Conservation (phyloP, 2,329 filamentous ascomycete genomes). For the Aspergillus sergii region DNA sequence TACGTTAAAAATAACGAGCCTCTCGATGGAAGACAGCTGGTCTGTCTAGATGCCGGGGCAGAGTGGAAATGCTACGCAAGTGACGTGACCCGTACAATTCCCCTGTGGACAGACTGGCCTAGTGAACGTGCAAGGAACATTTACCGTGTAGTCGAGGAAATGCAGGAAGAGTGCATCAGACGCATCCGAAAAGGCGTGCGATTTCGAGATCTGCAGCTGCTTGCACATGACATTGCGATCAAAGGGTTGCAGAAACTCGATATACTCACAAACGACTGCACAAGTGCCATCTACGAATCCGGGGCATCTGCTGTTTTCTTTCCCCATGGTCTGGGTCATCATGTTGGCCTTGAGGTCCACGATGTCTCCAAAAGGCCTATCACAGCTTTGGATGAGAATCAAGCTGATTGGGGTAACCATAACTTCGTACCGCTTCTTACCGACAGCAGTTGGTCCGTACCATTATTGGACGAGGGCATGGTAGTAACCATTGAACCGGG, state of each 20-base stretch:
- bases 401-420: background rate
- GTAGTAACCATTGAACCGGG: slow-evolving; percentile 60
- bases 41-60: slow-evolving; percentile 82
- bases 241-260: slow-evolving; percentile 75
- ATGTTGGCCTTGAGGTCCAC: slow-evolving; percentile 55
- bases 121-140: slow-evolving; percentile 70
- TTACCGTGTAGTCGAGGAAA: slow-evolving; percentile 80
- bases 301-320: slow-evolving; percentile 45
- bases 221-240: slow-evolving; percentile 80
- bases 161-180: slow-evolving; percentile 79
- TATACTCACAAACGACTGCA: slow-evolving; percentile 67
- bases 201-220: slow-evolving; percentile 81
- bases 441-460: slow-evolving; percentile 25
- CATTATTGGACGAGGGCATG: slow-evolving; percentile 54
- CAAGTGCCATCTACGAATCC: slow-evolving; percentile 49
- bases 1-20: slow-evolving; percentile 79
- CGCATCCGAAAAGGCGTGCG: slow-evolving; percentile 71
- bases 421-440: slow-evolving; percentile 15
- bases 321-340: slow-evolving; percentile 58
- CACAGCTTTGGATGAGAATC: slow-evolving; percentile 28
- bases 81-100: slow-evolving; percentile 82
- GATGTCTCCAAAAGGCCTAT: slow-evolving; percentile 43
- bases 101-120: slow-evolving; percentile 66
- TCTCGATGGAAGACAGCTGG: slow-evolving; percentile 70
- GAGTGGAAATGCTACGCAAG: slow-evolving; percentile 75